These are phyloP conservation scores for Hebeloma cylindrosporum DNA, from an alignment of 768 basidiomycete species.

Conservation along the genomic window DNA sequence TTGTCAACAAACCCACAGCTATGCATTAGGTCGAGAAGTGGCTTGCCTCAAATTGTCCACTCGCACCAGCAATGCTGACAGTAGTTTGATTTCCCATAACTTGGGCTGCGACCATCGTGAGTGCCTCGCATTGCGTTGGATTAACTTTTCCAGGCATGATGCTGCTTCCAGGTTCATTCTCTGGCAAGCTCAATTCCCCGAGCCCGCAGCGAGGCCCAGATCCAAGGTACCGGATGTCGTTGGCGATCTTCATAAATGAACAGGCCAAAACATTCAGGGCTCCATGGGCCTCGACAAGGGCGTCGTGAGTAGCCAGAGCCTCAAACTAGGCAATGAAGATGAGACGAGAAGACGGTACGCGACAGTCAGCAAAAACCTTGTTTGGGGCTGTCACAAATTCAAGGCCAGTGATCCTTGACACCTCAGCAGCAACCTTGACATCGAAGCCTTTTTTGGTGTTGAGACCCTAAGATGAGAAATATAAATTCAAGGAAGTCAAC, in stretches of 20 bases:
- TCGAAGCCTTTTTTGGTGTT: slow-evolving; percentile 98
- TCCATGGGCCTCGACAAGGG: slow-evolving; percentile 95
- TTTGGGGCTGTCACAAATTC: slow-evolving; percentile 96
- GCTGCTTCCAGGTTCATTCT: slow-evolving; percentile 98
- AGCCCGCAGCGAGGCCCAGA: slow-evolving; percentile 98
- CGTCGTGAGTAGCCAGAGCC: slow-evolving; percentile 97
- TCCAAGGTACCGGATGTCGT: slow-evolving; percentile 96
- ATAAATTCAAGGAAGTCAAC: slow-evolving; percentile 9
- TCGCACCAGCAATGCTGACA: slow-evolving; percentile 89
- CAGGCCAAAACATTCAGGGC: slow-evolving; percentile 96
- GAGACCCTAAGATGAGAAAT: slow-evolving; percentile 62
- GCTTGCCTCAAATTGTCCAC: slow-evolving; percentile 93
- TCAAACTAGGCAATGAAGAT: slow-evolving; percentile 66
- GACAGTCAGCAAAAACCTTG: slow-evolving; percentile 58
- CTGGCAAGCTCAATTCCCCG: slow-evolving; percentile 91
- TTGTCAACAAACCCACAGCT: no score
- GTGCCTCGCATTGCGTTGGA: slow-evolving; percentile 97
- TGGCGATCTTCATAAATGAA: slow-evolving; percentile 98
- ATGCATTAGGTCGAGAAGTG: slow-evolving; percentile 1
- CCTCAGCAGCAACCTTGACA: slow-evolving; percentile 87
- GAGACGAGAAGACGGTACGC: neutral
- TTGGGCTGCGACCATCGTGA: slow-evolving; percentile 98
- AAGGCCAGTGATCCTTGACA: slow-evolving; percentile 87
- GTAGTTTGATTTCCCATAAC: slow-evolving; percentile 97
- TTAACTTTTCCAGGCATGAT: slow-evolving; percentile 99